These are phyloP conservation scores for Phytophthora capsici DNA, from an alignment of 352 stramenopile species.

Conservation along the genomic window DNA sequence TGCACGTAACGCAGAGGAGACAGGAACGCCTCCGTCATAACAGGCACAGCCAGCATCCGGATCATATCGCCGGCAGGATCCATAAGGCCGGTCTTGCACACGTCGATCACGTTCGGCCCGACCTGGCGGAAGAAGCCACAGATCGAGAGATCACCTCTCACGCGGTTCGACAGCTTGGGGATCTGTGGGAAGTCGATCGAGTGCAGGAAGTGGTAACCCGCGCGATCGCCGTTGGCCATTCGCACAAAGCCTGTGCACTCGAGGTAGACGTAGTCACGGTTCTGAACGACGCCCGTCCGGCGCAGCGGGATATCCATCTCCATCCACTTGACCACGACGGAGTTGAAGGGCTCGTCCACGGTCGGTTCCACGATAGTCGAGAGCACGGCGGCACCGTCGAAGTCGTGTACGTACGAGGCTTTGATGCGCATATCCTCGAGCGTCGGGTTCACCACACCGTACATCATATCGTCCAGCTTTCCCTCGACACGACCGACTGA, in stretches of 20 bases:
- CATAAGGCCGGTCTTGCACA: constrained; percentile 49
- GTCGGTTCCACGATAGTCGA: constrained; percentile 42
- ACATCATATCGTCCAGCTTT: constrained; percentile 54
- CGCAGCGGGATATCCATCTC: constrained; percentile 49
- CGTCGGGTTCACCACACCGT: constrained; percentile 41
- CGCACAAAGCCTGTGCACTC: constrained; percentile 53
- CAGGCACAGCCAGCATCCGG: constrained; percentile 43
- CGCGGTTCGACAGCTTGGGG: constrained; percentile 39
- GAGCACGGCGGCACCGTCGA: constrained; percentile 39
- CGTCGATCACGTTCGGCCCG: constrained; percentile 47
- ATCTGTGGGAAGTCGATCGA: constrained; percentile 62
- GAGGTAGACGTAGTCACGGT: constrained; percentile 69
- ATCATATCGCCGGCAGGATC: constrained; percentile 48
- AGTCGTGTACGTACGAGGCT: constrained; percentile 44
- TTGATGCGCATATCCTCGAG: constrained; percentile 50
- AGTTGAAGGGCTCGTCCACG: constrained; percentile 37
- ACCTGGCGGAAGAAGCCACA: constrained; percentile 62
- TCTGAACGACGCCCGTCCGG: constrained; percentile 47
- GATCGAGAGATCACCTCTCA: constrained; percentile 54
- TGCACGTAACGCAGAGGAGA: constrained; percentile 44
- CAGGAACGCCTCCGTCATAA: constrained; percentile 47
- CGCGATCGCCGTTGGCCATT: constrained; percentile 52
- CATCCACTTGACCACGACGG: constrained; percentile 52
- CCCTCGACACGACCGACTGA: constrained; percentile 38
- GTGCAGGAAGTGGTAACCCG: constrained; percentile 71